Evolutionary conservation across 1,139 yeast genomes (phyloP), one percentile per base, ranked within the genome.

Genomic region (Barnettozyma hawaiiensis): DNA sequence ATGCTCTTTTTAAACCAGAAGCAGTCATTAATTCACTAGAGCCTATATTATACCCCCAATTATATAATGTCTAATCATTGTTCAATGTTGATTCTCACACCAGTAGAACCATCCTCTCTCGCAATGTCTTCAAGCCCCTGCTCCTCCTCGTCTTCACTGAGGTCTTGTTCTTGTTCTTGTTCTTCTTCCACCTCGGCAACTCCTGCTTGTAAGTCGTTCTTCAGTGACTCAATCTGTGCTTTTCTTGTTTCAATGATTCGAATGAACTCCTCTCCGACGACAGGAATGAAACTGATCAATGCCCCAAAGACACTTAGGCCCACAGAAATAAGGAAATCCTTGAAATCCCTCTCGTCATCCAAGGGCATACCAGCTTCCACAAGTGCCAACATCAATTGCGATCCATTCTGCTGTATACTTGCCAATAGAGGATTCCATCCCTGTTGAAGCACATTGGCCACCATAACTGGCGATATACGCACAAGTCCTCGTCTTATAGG

Each of bases 51-150:
- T 6, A 21, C 22, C 21, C 5, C 5, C 7, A 20, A 7, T 5
- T 20, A 20, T 22, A 22, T 22, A 3, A n/a, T n/a, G n/a, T n/a
- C n/a, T n/a, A 22, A 22, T 26, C 16, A 26, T 7, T 14, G 16
- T 9, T 26, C 29, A n/a, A 7, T 21, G 6, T 18, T 20, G n/a
- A 29, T n/a, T 16, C 32, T 16, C 12, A 22, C 35, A 23, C 45
- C 41, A 2, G 45, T 39, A 14, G 43, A 18, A 15, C 43, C 45
- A 21, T n/a, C 24, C 4, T 19, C 32, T 15, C 18, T 26, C 4
- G 15, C 39, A 15, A 42, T 38, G n/a, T 26, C 7, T n/a, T 26
- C 29, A 7, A 24, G 19, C 1, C 31, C 39, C 12, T 16, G 7
- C 15, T 35, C 14, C 24, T 21, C 40, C 4, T 22, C n/a, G n/a